A percentile compares a stretch with the other conserved stretches of the same genome.
These are phyloP conservation scores for Pilaira anomala DNA, from an alignment of 192 early-diverging fungal species.

Conservation along the genomic window DNA sequence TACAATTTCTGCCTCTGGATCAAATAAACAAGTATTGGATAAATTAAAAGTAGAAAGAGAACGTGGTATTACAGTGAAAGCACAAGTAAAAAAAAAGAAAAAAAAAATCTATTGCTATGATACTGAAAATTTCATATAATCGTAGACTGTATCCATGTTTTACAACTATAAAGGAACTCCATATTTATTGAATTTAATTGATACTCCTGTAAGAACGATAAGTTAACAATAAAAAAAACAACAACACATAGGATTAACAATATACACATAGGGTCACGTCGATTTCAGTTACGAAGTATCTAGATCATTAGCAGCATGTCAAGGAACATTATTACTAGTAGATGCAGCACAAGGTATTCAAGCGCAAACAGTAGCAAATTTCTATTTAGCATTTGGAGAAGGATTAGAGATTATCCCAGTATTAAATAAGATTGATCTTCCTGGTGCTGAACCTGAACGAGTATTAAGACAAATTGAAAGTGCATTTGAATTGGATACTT, in stretches of 20 bases:
- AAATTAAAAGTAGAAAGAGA: conserved; percentile 95
- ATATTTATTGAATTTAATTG: conserved; percentile 93
- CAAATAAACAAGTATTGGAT: conserved; percentile 90
- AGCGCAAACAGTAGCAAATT: conserved; percentile 98
- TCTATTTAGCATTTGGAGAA: conserved; percentile 88
- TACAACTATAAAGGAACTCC: conserved; percentile 73
- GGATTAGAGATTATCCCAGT: conserved; percentile 85
- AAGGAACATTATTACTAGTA: conserved; percentile 88
- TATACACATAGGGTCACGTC: conserved; percentile 60
- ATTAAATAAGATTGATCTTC: conserved; percentile 93
- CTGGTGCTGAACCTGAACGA: conserved; percentile 77
- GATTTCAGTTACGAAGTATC: conserved; percentile 97
- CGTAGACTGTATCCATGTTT: conserved; percentile 88
- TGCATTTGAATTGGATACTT: conserved; percentile 79
- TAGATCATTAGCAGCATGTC: conserved; percentile 88
- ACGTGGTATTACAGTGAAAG: conserved; percentile 97
- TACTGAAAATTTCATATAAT: not conserved
- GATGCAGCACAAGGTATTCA: conserved; percentile 96
- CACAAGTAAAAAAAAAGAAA: conserved; percentile 64
- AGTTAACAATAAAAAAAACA: too few species aligned
- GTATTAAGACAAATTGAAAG: conserved; percentile 78
- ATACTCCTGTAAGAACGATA: conserved; percentile 84
- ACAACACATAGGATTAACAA: not conserved
- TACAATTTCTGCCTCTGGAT: conserved; percentile 67
- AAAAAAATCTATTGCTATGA: too few species aligned